Conservation (phyloP, 192 early-diverging fungal genomes). For the Phycomyces nitens region DNA sequence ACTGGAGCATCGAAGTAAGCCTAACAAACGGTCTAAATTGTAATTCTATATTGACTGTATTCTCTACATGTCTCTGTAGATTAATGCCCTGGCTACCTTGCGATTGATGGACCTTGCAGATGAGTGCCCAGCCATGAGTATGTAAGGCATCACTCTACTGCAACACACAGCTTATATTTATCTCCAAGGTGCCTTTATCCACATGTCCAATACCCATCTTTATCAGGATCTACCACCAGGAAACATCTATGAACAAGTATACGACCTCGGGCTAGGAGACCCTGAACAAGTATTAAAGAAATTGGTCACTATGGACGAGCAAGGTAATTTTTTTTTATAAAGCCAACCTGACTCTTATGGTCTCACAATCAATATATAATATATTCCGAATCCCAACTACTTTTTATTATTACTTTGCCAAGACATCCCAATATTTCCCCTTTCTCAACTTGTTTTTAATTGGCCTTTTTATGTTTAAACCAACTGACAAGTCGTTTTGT, state of each 20-base stretch:
- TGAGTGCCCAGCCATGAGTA: conserved; percentile 20
- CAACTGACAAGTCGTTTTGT: neutral
- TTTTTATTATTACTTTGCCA: neutral
- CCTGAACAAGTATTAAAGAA: conserved; percentile 26
- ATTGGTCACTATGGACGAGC: conserved; percentile 11
- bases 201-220: conserved; percentile 24
- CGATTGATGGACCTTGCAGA: conserved; percentile 33
- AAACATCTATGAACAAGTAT: conserved; percentile 25
- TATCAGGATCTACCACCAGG: conserved; percentile 21
- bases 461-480: no score
- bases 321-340: conserved; percentile 5
- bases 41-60: no score
- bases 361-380: conserved; percentile 13
- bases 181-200: conserved; percentile 25
- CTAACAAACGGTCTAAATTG: no score
- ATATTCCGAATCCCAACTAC: conserved; percentile 12
- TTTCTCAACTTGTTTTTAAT: no score
- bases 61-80: no score
- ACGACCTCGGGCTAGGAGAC: conserved; percentile 24
- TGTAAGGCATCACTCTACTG: neutral
- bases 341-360: neutral
- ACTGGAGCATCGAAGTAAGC: conserved; percentile 32
- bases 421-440: no score
- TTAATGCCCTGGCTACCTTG: conserved; percentile 29
- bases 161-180: neutral